A percentile compares a stretch with the other conserved stretches of the same genome.
Evolutionary conservation across 768 basidiomycete genomes (phyloP).

Genomic region (Agaricus subrufescens): DNA sequence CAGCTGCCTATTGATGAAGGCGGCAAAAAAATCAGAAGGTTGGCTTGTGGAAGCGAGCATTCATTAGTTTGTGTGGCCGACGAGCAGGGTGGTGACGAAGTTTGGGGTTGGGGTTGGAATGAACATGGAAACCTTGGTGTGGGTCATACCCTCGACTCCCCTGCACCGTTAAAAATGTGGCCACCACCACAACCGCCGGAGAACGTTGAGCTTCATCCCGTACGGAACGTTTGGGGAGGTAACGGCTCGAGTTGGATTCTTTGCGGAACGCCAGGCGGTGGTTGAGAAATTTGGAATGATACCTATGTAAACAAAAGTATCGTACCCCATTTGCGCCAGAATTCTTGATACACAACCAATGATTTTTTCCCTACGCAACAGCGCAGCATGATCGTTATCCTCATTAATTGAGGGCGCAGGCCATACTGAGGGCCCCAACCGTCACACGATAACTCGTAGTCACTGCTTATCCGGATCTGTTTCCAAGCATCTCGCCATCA

Average conservation of each 20-base stretch:
- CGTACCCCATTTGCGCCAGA: background rate
- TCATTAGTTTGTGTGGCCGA: constrained; percentile 36
- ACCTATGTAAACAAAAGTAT: no score
- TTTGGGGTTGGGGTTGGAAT: constrained; percentile 97
- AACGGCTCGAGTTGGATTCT: constrained; percentile 46
- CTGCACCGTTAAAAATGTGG: constrained; percentile 51
- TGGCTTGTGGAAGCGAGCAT: constrained; percentile 87
- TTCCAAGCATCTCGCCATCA: constrained; percentile 12
- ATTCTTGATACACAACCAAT: background rate
- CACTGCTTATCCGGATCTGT: background rate
- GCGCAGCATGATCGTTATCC: no score
- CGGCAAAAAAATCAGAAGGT: background rate
- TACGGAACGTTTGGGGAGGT: constrained; percentile 35
- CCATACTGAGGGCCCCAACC: no score
- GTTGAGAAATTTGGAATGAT: background rate
- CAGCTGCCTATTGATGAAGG: constrained; percentile 5
- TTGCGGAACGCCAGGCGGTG: constrained; percentile 3
- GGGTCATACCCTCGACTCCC: constrained; percentile 52
- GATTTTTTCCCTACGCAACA: no score
- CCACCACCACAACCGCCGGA: constrained; percentile 19
- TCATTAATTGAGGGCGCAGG: no score
- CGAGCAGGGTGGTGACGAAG: constrained; percentile 23
- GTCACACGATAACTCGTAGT: background rate
- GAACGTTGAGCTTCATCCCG: background rate
- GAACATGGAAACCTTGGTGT: constrained; percentile 92